These are phyloP conservation scores for Candolleomyces efflorescens DNA, from an alignment of 768 basidiomycete genomes.

Conservation along the genomic window DNA sequence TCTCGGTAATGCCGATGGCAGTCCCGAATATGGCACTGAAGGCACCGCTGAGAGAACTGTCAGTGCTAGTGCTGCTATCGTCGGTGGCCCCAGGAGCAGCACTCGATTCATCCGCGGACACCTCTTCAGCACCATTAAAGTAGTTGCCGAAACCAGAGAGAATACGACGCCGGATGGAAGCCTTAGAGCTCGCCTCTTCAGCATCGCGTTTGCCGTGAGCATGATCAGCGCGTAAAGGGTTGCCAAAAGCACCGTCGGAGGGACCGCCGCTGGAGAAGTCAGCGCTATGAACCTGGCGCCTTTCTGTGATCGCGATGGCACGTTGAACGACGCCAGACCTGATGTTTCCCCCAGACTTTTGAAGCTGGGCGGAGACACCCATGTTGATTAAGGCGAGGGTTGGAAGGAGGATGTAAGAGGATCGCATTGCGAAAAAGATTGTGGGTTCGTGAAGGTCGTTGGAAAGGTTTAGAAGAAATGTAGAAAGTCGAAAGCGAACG, in stretches of 20 bases:
- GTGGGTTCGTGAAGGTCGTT: not conserved
- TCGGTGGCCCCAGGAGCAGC: too few species aligned
- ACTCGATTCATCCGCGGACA: too few species aligned
- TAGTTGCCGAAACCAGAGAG: too few species aligned
- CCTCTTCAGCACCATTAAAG: too few species aligned
- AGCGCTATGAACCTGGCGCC: constrained; percentile 6
- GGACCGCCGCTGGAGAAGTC: constrained; percentile 1
- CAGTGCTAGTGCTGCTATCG: too few species aligned
- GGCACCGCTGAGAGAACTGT: too few species aligned
- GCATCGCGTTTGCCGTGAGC: too few species aligned
- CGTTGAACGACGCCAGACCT: not conserved
- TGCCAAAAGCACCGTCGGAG: constrained; percentile 3
- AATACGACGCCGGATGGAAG: too few species aligned
- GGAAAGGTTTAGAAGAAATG: not conserved
- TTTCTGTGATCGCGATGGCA: not conserved
- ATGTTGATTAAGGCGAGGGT: constrained; percentile 4
- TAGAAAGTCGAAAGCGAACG: not conserved
- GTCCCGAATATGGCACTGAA: too few species aligned
- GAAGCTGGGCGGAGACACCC: not conserved
- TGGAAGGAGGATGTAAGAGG: constrained; percentile 6
- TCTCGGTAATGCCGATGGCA: too few species aligned
- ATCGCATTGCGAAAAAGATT: constrained; percentile 9
- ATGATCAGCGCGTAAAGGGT: not conserved
- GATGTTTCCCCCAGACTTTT: not conserved
- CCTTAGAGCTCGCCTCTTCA: too few species aligned